Conservation (phyloP, 2,329 filamentous ascomycete species). For the Stachybotrys echinatus region DNA sequence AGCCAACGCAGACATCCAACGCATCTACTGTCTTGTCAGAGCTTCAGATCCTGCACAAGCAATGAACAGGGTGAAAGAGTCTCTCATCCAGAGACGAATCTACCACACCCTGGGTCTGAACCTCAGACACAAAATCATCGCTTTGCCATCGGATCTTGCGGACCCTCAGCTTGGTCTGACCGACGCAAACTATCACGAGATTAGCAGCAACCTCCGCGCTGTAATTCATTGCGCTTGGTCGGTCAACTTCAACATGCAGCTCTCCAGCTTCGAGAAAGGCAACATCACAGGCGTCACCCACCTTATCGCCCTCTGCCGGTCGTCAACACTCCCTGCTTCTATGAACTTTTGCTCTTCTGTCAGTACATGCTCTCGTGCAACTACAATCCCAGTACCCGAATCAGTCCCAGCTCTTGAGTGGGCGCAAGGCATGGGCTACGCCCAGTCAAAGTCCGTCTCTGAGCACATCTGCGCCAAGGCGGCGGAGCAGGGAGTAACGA, state of each 20-base stretch:
- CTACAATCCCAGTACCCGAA: constrained; percentile 29
- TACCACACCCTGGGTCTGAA: constrained; percentile 15
- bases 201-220: constrained; percentile 26
- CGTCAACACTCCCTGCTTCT: constrained; percentile 8
- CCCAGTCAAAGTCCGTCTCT: constrained; percentile 31
- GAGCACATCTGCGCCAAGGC: constrained; percentile 32
- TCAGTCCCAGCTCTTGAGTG: constrained; percentile 24
- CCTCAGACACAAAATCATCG: constrained; percentile 16
- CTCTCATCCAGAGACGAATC: constrained; percentile 26
- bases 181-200: constrained; percentile 19
- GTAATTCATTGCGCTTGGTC: constrained; percentile 50
- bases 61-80: constrained; percentile 6
- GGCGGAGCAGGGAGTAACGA: constrained; percentile 22
- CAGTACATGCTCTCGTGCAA: constrained; percentile 31
- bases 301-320: constrained; percentile 34
- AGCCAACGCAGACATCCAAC: constrained; percentile 46
- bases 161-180: constrained; percentile 8
- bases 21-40: constrained; percentile 48
- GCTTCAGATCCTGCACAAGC: constrained; percentile 16
- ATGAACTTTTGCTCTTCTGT: constrained; percentile 51
- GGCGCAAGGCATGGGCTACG: constrained; percentile 38
- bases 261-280: constrained; percentile 42
- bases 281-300: constrained; percentile 39
- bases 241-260: constrained; percentile 51
- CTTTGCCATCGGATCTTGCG: constrained; percentile 11